Conservation (phyloP, 495 filamentous ascomycete genomes). For the Letharia columbiana region DNA sequence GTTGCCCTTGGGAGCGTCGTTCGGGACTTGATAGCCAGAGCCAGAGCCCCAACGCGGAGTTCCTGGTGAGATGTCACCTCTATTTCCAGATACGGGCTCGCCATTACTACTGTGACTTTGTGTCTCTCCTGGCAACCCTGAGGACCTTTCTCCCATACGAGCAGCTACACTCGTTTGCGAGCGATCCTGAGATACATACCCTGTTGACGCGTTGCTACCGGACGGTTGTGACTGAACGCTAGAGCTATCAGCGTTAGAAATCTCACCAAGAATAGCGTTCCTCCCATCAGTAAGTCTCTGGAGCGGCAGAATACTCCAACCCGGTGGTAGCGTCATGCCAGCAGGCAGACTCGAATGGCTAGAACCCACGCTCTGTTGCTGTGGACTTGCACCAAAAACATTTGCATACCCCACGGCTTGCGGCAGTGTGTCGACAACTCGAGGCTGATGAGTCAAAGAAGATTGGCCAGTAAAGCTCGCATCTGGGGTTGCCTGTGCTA, state of each 20-base stretch:
- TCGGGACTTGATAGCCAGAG: not conserved
- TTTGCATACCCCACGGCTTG: conserved; percentile 27
- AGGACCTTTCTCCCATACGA: not conserved
- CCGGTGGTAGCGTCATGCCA: conserved; percentile 62
- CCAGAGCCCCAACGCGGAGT: conserved; percentile 5
- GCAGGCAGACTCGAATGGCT: conserved; percentile 63
- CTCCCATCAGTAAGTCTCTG: conserved; percentile 38
- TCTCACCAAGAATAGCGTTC: conserved; percentile 15
- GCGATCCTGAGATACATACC: not conserved
- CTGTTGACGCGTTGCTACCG: not conserved
- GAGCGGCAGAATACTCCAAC: conserved; percentile 68
- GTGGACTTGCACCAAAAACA: conserved; percentile 29
- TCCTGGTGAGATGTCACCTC: not conserved
- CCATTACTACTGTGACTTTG: not conserved
- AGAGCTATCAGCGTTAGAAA: conserved; percentile 3
- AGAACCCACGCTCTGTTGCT: conserved; percentile 42
- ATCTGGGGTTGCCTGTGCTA: conserved; percentile 32
- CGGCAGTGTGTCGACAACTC: conserved; percentile 32
- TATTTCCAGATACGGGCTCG: not conserved
- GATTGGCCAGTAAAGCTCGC: conserved; percentile 6
- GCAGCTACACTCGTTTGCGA: not conserved
- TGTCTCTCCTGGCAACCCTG: conserved; percentile 1
- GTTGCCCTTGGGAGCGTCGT: not conserved
- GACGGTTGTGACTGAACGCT: not conserved
- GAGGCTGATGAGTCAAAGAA: conserved; percentile 12